Percentiles rank a stretch among this genome's conserved stretches.
phyloP scores from a whole-genome alignment of 768 basidiomycete genomes.

The Auriscalpium microsporum region DNA sequence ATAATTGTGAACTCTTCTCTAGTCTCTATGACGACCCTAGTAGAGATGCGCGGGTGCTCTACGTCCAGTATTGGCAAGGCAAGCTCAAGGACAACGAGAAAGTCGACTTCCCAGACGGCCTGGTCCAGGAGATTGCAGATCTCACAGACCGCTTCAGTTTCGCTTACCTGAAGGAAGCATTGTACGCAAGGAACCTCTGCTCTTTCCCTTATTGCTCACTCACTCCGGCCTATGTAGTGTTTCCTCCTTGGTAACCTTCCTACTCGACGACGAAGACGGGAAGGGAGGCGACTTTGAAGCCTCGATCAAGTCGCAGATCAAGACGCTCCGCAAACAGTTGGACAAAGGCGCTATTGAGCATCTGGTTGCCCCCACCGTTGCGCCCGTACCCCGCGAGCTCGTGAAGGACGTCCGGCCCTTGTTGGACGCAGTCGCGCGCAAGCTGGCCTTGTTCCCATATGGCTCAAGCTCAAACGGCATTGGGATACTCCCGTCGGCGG shows the following conservation, averaged over 20 bases:
- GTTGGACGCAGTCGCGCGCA: constrained; percentile 1
- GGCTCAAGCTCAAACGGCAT: too few relatives aligned
- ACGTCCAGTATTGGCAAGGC: constrained; percentile 72
- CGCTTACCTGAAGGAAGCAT: constrained; percentile 84
- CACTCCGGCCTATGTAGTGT: constrained; percentile 36
- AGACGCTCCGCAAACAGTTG: constrained; percentile 55
- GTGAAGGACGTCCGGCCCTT: background rate
- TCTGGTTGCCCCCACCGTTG: too few relatives aligned
- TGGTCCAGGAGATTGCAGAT: constrained; percentile 52
- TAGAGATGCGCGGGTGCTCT: constrained; percentile 52
- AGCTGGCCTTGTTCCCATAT: background rate
- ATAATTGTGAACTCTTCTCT: background rate
- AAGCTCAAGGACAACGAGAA: constrained; percentile 58
- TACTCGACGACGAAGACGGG: constrained; percentile 42
- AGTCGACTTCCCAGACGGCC: constrained; percentile 57
- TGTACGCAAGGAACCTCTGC: constrained; percentile 41
- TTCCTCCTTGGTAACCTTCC: constrained; percentile 52
- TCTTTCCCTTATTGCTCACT: background rate
- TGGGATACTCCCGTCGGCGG: too few relatives aligned
- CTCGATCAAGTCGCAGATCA: constrained; percentile 51
- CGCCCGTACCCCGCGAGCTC: background rate
- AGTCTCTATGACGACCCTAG: constrained; percentile 71
- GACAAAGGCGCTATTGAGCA: constrained; percentile 31
- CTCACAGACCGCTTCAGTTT: constrained; percentile 68
- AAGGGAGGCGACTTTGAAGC: constrained; percentile 42